Evolutionary conservation across 192 early-diverging fungal species (phyloP).

Genomic region (Entomortierella lignicola): DNA sequence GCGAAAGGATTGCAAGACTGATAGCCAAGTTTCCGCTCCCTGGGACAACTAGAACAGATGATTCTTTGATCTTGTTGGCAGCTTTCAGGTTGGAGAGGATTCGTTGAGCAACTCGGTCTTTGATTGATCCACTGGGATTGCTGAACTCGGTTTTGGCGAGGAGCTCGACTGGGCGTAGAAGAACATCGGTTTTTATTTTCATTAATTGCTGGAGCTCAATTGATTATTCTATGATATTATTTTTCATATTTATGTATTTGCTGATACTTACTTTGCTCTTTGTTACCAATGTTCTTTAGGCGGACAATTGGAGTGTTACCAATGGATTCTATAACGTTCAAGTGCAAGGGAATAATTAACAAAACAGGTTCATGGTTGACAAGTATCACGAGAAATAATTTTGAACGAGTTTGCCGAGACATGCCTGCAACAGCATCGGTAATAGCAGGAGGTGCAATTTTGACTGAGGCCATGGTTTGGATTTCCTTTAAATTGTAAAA

Average conservation of each 20-base stretch:
- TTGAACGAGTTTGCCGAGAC: background rate
- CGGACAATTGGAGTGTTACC: slow-evolving; percentile 73
- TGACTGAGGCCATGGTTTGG: slow-evolving; percentile 23
- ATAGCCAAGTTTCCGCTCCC: slow-evolving; percentile 79
- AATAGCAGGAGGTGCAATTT: slow-evolving; percentile 40
- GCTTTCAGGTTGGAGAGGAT: slow-evolving; percentile 54
- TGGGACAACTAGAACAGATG: slow-evolving; percentile 68
- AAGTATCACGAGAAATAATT: too few relatives aligned
- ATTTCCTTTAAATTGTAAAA: background rate
- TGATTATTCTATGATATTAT: too few relatives aligned
- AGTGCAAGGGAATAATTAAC: background rate
- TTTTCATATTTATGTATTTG: too few relatives aligned
- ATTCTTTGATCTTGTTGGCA: slow-evolving; percentile 44
- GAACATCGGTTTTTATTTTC: too few relatives aligned
- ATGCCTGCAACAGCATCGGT: slow-evolving; percentile 38
- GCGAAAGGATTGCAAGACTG: slow-evolving; percentile 69
- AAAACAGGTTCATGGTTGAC: background rate
- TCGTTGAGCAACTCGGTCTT: slow-evolving; percentile 77
- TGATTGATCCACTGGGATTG: slow-evolving; percentile 76
- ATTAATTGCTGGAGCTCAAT: too few relatives aligned
- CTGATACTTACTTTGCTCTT: slow-evolving; percentile 20
- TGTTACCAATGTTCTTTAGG: slow-evolving; percentile 37
- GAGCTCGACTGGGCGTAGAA: slow-evolving; percentile 69
- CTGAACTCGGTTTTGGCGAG: slow-evolving; percentile 81
- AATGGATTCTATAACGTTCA: slow-evolving; percentile 45